Percentiles rank a stretch among this genome's conserved stretches.
These are phyloP conservation scores for Aspergillus sp. DNA, from an alignment of 2,329 filamentous ascomycete species.

Conservation along the genomic window DNA sequence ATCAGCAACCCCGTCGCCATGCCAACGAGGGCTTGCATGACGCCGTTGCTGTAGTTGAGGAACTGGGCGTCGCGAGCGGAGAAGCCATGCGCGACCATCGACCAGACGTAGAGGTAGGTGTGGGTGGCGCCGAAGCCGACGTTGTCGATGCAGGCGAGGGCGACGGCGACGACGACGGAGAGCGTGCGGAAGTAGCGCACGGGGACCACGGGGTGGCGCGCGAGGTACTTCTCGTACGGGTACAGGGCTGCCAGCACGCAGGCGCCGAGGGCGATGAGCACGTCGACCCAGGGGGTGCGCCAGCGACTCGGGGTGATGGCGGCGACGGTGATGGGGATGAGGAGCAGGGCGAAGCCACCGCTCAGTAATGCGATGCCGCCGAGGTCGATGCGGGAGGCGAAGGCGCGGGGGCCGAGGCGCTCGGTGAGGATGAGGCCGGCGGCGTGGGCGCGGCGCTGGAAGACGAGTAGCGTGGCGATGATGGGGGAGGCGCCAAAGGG, in stretches of 20 bases:
- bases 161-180: slow-evolving; percentile 42
- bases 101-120: slow-evolving; percentile 50
- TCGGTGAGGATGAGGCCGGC: slow-evolving; percentile 25
- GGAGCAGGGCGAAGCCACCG: slow-evolving; percentile 47
- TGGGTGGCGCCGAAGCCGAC: slow-evolving; percentile 47
- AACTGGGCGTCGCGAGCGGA: slow-evolving; percentile 44
- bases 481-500: slow-evolving; percentile 36
- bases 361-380: slow-evolving; percentile 48
- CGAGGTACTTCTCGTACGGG: slow-evolving; percentile 47
- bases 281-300: slow-evolving; percentile 46
- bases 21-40: slow-evolving; percentile 44
- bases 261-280: slow-evolving; percentile 44
- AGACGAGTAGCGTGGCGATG: slow-evolving; percentile 36
- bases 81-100: slow-evolving; percentile 42
- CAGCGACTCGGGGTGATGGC: slow-evolving; percentile 41
- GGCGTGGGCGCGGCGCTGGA: slow-evolving; percentile 33
- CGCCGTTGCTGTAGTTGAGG: slow-evolving; percentile 37
- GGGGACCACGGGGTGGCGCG: slow-evolving; percentile 47
- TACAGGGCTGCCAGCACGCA: slow-evolving; percentile 43
- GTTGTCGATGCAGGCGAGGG: slow-evolving; percentile 43
- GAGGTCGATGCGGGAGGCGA: slow-evolving; percentile 35
- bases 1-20: slow-evolving; percentile 44
- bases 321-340: slow-evolving; percentile 50
- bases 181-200: slow-evolving; percentile 44
- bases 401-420: slow-evolving; percentile 23